Evolutionary conservation across 768 basidiomycete species (phyloP), one percentile per base, ranked within the genome.

Genomic region (Trametes meyenii): DNA sequence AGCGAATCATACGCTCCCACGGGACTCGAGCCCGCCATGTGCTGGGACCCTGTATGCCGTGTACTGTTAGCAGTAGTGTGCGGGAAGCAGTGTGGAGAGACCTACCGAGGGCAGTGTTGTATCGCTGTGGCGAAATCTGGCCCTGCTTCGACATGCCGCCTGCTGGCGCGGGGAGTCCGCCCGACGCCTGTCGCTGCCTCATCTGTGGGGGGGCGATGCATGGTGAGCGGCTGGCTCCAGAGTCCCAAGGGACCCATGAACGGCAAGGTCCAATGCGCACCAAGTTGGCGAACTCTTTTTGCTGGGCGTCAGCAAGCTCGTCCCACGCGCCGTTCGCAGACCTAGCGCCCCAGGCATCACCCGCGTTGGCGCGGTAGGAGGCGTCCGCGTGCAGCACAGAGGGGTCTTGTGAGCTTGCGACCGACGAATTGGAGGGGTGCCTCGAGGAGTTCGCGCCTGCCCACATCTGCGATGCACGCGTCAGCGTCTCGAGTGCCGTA

Each of bases 391-490:
- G 79, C 8, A 75, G 74, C 35, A 79, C 72, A 11, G 80, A 74
- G 19, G 81, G 66, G 26, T 87, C 86, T 14, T 76, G 79, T 19
- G 76, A 73, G 66, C 85, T 84, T 17, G 83, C 71, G 19, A 77
- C 81, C 5, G 87, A 88, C 39, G 87, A 87, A 39, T 81, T 79
- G 6, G 88, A 88, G 21, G 85, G 76, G 66, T 87, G 87, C 64
- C 85, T 79, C 67, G 77, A 73, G 40, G 83, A 78, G 29, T 80
- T 70, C 42, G 77, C 69, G 65, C 81, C 75, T 51, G 78, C 78
- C 87, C 87, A 89, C 55, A 87, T 85, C 87, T 88, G 29, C 29
- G 29, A 67, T 64, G 65, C 60, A 59, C 50, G 62, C 23, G 64
- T 55, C 56, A 62, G 58, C 54, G 48, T 43, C 38, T 43, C 23